Conservation (phyloP, 192 early-diverging fungal genomes). For the Paraglomus brasilianum region DNA sequence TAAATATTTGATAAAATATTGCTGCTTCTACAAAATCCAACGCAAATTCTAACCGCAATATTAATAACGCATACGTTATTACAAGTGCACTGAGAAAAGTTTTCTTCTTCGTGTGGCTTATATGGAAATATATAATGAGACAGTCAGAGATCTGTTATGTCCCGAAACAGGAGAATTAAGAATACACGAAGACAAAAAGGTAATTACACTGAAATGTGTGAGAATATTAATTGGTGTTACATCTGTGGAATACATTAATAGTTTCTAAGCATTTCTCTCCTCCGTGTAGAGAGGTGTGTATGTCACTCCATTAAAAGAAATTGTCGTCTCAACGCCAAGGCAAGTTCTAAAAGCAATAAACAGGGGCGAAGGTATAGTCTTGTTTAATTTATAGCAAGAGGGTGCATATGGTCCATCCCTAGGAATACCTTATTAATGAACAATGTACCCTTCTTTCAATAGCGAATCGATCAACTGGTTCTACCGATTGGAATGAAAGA, state of each 20-base stretch:
- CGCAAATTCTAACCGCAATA: no score
- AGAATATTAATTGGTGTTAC: not conserved
- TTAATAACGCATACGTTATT: no score
- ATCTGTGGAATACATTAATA: not conserved
- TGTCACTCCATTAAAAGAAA: constrained; percentile 69
- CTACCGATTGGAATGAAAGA: constrained; percentile 91
- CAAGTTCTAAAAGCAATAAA: constrained; percentile 77
- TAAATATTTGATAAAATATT: constrained; percentile 36
- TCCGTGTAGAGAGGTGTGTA: constrained; percentile 73
- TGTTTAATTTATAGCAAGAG: no score
- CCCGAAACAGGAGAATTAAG: constrained; percentile 80
- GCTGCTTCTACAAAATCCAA: no score
- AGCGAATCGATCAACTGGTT: constrained; percentile 81
- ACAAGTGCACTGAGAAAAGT: constrained; percentile 64
- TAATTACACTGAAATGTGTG: constrained; percentile 29
- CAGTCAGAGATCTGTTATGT: constrained; percentile 83
- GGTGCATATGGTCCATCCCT: no score
- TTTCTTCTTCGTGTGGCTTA: constrained; percentile 95
- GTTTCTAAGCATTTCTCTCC: not conserved
- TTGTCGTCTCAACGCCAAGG: constrained; percentile 66
- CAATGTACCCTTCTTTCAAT: not conserved
- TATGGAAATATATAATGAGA: constrained; percentile 98
- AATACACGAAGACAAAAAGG: constrained; percentile 75
- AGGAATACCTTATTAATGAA: not conserved
- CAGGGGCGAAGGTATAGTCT: constrained; percentile 65